These are phyloP conservation scores for Arachnomyces sp. DNA, from an alignment of 2,329 filamentous ascomycete species.

Conservation along the genomic window DNA sequence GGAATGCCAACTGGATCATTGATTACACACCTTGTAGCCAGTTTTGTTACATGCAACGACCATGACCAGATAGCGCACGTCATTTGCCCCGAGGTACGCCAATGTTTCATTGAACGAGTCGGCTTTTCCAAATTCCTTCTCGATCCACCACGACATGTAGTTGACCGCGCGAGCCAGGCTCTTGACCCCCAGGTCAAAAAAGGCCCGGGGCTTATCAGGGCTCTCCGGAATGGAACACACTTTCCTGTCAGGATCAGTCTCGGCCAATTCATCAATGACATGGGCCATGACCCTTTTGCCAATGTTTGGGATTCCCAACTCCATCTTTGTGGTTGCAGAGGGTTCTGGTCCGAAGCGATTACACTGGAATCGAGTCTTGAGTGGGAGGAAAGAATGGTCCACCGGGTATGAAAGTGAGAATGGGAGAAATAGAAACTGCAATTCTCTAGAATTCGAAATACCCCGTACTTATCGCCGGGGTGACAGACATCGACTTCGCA, in stretches of 20 bases:
- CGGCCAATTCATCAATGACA: slow-evolving; percentile 8
- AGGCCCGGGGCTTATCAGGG: slow-evolving; percentile 5
- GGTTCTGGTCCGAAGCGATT: too few species aligned
- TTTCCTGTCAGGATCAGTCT: slow-evolving; percentile 4
- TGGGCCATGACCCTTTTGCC: slow-evolving; percentile 9
- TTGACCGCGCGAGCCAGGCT: slow-evolving; percentile 18
- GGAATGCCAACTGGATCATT: slow-evolving; percentile 22
- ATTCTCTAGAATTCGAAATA: too few species aligned
- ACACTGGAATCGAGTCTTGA: too few species aligned
- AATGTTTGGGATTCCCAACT: too few species aligned
- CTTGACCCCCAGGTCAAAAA: slow-evolving; percentile 11
- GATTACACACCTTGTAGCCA: slow-evolving; percentile 9
- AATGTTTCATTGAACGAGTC: slow-evolving; percentile 10
- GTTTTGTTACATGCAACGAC: slow-evolving; percentile 14
- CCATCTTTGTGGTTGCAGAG: too few species aligned
- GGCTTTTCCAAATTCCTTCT: slow-evolving; percentile 12
- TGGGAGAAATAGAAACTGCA: too few species aligned
- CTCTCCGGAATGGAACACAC: slow-evolving; percentile 7
- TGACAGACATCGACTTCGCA: too few species aligned
- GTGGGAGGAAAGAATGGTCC: too few species aligned
- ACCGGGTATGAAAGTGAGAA: too few species aligned
- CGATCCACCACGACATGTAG: slow-evolving; percentile 18
- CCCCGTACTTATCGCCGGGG: too few species aligned
- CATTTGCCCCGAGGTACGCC: slow-evolving; percentile 15
- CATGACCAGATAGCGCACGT: slow-evolving; percentile 14